These are phyloP conservation scores for Echites panduratus DNA, from an alignment of 257 asterid genomes.

Conservation along the genomic window DNA sequence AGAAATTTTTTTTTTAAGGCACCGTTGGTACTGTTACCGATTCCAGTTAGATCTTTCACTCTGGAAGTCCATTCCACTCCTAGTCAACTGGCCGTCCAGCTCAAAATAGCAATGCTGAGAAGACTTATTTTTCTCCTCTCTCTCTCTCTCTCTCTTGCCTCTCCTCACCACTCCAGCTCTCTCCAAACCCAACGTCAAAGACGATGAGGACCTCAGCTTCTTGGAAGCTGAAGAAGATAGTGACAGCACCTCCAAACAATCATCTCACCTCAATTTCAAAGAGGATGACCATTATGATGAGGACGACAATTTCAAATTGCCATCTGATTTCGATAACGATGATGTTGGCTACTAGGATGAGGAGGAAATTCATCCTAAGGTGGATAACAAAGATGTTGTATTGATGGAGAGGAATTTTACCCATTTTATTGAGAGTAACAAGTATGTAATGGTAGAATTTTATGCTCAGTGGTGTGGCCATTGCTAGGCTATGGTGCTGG, in stretches of 20 bases:
- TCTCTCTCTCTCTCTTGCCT: constrained; percentile 24
- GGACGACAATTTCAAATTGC: constrained; percentile 34
- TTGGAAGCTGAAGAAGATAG: constrained; percentile 47
- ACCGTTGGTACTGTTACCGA: no score
- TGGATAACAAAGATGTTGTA: constrained; percentile 71
- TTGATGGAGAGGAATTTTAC: constrained; percentile 61
- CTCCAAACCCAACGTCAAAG: constrained; percentile 17
- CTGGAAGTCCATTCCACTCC: no score
- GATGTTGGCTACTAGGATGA: constrained; percentile 34
- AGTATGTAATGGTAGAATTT: constrained; percentile 80
- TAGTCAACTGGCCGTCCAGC: no score
- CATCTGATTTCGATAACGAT: constrained; percentile 16
- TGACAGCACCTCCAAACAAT: constrained; percentile 16
- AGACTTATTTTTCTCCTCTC: constrained; percentile 27
- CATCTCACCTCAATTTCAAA: constrained; percentile 30
- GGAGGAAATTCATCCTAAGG: constrained; percentile 38
- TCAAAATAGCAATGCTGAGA: no score
- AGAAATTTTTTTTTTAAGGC: no score
- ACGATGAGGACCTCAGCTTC: constrained; percentile 75
- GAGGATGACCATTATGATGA: constrained; percentile 45
- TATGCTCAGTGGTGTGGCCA: constrained; percentile 98
- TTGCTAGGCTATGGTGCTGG: constrained; percentile 76
- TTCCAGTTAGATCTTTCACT: no score
- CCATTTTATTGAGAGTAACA: constrained; percentile 50
- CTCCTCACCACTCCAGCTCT: constrained; percentile 16